Evolutionary conservation across 108 stramenopile species (phyloP).

Genomic region (Nannochloropsis oceanica): DNA sequence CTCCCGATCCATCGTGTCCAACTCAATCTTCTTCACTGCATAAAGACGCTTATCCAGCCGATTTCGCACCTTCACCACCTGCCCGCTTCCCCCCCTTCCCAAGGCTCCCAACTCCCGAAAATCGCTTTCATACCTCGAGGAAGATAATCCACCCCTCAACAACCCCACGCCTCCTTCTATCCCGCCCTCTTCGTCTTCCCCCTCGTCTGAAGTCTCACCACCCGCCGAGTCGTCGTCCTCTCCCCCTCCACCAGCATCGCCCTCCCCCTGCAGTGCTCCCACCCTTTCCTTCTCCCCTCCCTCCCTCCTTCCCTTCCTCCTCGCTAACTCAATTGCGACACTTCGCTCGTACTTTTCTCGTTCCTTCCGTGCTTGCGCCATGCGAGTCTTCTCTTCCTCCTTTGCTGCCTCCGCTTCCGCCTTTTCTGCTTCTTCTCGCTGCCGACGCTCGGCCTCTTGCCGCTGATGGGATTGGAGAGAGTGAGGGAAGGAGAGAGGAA

Average conservation of each 20-base stretch:
- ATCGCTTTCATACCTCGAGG: slow-evolving; percentile 21
- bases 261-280: not conserved
- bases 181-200: not conserved
- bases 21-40: slow-evolving; percentile 31
- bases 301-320: not conserved
- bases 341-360: not conserved
- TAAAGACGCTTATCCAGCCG: slow-evolving; percentile 28
- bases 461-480: not conserved
- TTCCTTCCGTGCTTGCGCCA: not conserved
- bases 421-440: not conserved
- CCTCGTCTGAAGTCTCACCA: not conserved
- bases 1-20: slow-evolving; percentile 25
- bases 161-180: not conserved
- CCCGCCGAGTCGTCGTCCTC: not conserved
- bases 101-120: slow-evolving; percentile 35
- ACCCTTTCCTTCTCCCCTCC: not conserved
- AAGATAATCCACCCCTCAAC: not conserved
- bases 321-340: not conserved
- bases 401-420: not conserved
- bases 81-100: slow-evolving; percentile 34
- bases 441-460: not conserved
- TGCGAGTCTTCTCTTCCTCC: not conserved
- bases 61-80: slow-evolving; percentile 35
- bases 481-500: not conserved
- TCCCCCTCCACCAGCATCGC: not conserved